phyloP scores from a whole-genome alignment of 2,329 filamentous ascomycete species.

The Fusarium sambucinum region DNA sequence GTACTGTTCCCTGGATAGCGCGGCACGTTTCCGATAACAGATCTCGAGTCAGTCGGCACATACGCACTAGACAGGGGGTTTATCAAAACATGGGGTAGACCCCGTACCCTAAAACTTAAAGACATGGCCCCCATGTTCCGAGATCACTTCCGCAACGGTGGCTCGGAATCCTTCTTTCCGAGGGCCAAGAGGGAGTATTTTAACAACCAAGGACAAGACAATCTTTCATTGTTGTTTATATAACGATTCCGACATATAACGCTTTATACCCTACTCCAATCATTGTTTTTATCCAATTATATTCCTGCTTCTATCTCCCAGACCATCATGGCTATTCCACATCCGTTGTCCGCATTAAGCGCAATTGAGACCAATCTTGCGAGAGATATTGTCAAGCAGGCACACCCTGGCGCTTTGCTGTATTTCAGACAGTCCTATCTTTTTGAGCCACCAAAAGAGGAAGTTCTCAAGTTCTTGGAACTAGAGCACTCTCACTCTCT shows the following conservation, averaged over 20 bases:
- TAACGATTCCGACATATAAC: background rate
- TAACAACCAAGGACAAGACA: background rate
- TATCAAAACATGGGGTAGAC: slow-evolving; percentile 20
- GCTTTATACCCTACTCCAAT: background rate
- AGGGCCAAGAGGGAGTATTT: background rate
- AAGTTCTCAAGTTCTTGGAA: slow-evolving; percentile 61
- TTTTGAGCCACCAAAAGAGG: slow-evolving; percentile 62
- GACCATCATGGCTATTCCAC: slow-evolving; percentile 24
- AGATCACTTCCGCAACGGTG: background rate
- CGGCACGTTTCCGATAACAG: background rate
- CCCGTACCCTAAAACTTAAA: too few relatives aligned
- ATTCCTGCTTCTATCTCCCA: background rate
- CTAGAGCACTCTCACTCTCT: slow-evolving; percentile 54
- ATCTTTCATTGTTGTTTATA: background rate
- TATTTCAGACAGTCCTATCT: slow-evolving; percentile 65
- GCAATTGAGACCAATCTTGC: slow-evolving; percentile 52
- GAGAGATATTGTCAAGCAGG: slow-evolving; percentile 50
- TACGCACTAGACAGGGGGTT: slow-evolving; percentile 12
- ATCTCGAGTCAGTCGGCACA: background rate
- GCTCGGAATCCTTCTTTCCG: slow-evolving; percentile 15
- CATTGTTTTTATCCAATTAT: background rate
- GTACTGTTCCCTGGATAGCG: background rate
- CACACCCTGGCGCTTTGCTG: slow-evolving; percentile 48
- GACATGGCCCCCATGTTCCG: background rate
- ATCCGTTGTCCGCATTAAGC: slow-evolving; percentile 51